Base-by-base conservation (phyloP, 768 basidiomycete species). In the Udeniomyces megalosporus region DNA sequence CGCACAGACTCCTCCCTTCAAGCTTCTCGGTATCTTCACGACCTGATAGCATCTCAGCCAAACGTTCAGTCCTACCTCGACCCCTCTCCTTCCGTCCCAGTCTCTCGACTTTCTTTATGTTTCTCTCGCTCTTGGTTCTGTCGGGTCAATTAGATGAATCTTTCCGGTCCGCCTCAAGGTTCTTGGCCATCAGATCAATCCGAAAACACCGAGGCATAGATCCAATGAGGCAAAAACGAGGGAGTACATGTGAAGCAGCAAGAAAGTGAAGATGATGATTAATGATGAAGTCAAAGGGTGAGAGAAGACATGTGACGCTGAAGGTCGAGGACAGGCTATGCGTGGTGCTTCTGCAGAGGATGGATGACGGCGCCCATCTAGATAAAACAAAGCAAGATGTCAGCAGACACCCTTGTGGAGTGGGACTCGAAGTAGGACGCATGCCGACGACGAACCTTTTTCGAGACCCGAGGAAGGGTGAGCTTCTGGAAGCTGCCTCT, bases 11-110 rank as follows among this genome's bases (percentile, higher is more conserved):
- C 80, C 84, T 8, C 76, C 81, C 49, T 96, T 96, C 79, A 93
- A 86, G 76, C 82, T 97, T 66, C 80, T 95, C 35, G 93, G 93
- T 45, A 79, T 96, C 67, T 95, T 91, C 72, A 76, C 88, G 48
- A 85, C 85, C 42, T 49, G 54, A 48, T 42, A 8, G 17, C 38
- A 42, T 42, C 10, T 42, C 38, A 42, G 10, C 42, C 38, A 26
- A 42, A 42, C 38, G 17, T 42, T 8, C n/a, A n/a, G n/a, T n/a
- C n/a, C n/a, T n/a, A n/a, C n/a, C n/a, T n/a, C n/a, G n/a, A n/a
- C n/a, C n/a, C 10, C 17, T 42, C 38, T 42, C 10, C 38, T 8
- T 42, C 38, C 38, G 8, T 42, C 17, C 38, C 38, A 42, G 38
- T 8, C 10, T 8, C 38, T 42, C 17, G 10, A 42, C 8, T 42